These are phyloP conservation scores for Saksenaea vasiformis DNA, from an alignment of 371 early-diverging fungal genomes.

Conservation along the genomic window DNA sequence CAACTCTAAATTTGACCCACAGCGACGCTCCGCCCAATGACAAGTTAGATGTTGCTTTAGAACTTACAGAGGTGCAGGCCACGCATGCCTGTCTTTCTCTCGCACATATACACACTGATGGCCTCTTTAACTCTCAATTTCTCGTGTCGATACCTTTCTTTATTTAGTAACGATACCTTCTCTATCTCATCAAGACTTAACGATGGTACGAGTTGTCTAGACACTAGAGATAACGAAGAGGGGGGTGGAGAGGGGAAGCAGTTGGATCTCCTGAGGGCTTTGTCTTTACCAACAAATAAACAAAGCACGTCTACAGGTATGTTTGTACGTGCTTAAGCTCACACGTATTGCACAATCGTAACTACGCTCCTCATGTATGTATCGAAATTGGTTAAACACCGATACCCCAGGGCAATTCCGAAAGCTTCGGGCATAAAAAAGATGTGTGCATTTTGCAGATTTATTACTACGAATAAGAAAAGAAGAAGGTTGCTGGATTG, in stretches of 20 bases:
- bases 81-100: neutral
- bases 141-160: neutral
- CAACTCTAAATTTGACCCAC: neutral
- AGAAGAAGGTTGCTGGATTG: neutral
- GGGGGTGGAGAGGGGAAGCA: neutral
- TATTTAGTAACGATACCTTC: neutral
- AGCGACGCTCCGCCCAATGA: neutral
- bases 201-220: neutral
- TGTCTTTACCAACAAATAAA: neutral
- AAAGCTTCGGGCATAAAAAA: neutral
- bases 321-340: neutral
- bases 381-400: neutral
- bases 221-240: neutral
- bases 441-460: neutral
- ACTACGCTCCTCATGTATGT: neutral
- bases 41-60: neutral
- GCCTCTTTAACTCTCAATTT: neutral
- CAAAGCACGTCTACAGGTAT: neutral
- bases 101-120: too few species aligned
- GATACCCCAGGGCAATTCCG: neutral
- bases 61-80: neutral
- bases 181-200: neutral
- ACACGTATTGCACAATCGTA: neutral
- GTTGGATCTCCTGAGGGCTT: neutral
- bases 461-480: slow-evolving; percentile 1